These are phyloP conservation scores for Dactylellina parvicollis DNA, from an alignment of 2,329 filamentous ascomycete genomes.

Conservation along the genomic window DNA sequence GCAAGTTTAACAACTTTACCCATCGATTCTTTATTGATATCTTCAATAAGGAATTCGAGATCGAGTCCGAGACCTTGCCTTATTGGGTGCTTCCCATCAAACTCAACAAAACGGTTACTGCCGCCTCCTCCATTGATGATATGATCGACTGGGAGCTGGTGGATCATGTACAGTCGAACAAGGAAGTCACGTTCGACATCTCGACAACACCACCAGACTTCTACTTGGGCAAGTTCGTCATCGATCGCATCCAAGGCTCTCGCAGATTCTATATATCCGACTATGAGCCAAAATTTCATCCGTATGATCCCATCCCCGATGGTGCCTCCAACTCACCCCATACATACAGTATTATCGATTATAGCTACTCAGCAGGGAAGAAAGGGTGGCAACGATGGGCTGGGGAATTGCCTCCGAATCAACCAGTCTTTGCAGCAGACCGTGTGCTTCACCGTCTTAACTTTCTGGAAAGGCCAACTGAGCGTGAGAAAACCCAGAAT, in stretches of 20 bases:
- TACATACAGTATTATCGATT: constrained; percentile 78
- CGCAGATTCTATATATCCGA: constrained; percentile 70
- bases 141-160: constrained; percentile 73
- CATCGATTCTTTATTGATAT: constrained; percentile 80
- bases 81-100: constrained; percentile 81
- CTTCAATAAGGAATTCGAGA: constrained; percentile 86
- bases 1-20: constrained; percentile 75
- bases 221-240: constrained; percentile 67
- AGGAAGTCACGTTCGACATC: constrained; percentile 61
- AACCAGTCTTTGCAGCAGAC: constrained; percentile 82
- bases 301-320: constrained; percentile 72
- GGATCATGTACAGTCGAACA: constrained; percentile 60
- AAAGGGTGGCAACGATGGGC: constrained; percentile 67
- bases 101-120: constrained; percentile 43
- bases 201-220: constrained; percentile 64
- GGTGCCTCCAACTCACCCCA: constrained; percentile 65
- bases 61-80: constrained; percentile 72
- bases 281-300: constrained; percentile 69
- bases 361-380: constrained; percentile 79
- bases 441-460: constrained; percentile 82
- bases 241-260: constrained; percentile 71
- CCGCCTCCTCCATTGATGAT: constrained; percentile 41
- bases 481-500: constrained; percentile 66
- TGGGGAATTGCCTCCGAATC: constrained; percentile 70
- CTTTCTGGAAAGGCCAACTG: constrained; percentile 74